Percentiles rank a stretch among this genome's conserved stretches.
Conservation (phyloP, 495 filamentous ascomycete genomes). For the Symbiotaphrina buchneri region DNA sequence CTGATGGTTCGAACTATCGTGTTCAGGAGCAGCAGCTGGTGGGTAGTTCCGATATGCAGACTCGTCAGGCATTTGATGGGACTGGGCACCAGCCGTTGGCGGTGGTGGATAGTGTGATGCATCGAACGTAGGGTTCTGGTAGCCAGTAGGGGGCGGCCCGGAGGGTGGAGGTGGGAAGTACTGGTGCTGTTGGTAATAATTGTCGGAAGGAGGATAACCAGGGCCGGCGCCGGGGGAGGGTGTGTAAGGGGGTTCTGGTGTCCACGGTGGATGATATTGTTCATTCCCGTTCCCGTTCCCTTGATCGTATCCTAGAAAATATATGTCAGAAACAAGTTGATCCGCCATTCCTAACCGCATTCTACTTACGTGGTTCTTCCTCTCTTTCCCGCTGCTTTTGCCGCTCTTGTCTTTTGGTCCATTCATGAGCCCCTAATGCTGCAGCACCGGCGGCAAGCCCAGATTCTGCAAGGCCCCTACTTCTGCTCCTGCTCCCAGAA, state of each 20-base stretch:
- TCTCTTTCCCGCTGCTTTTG: constrained; percentile 19
- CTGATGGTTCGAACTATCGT: not conserved
- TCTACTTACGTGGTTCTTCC: no score
- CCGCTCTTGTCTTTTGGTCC: constrained; percentile 41
- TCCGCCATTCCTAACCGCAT: constrained; percentile 3
- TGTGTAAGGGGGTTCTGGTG: no score
- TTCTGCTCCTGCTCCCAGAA: constrained; percentile 8
- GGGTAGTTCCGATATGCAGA: no score
- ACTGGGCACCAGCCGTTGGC: constrained; percentile 3
- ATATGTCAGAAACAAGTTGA: constrained; percentile 11
- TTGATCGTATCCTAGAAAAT: constrained; percentile 8
- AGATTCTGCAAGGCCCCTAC: constrained; percentile 36
- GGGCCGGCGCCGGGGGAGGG: not conserved
- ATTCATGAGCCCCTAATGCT: constrained; percentile 52
- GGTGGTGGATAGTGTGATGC: constrained; percentile 17
- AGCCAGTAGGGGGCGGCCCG: constrained; percentile 16
- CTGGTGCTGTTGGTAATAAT: not conserved
- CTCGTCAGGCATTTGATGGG: not conserved
- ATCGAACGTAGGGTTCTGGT: constrained; percentile 16
- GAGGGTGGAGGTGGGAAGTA: constrained; percentile 8
- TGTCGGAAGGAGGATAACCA: not conserved
- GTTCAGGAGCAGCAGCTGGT: no score
- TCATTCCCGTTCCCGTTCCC: constrained; percentile 8
- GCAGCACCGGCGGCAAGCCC: constrained; percentile 50
- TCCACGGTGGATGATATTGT: no score